Evolutionary conservation across 1,284 basidiomycete species (phyloP), one percentile per base, ranked within the genome.

Genomic region (Cutaneotrichosporon sp.): DNA sequence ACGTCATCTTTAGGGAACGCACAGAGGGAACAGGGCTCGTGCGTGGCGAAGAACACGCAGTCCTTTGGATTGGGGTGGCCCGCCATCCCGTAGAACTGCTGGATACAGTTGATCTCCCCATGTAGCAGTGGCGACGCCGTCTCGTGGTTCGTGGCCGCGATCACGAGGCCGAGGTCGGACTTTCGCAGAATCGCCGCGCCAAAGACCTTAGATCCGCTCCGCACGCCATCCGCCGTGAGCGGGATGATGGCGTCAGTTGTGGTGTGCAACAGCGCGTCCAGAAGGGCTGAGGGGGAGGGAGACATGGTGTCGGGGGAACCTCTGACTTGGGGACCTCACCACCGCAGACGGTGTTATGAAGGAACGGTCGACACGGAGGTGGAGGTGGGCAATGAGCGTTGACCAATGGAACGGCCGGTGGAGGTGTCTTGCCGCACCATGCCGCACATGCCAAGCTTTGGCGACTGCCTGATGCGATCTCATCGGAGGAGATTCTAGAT

Each of bases 11-110:
- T 13, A 36, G 5, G 11, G 34, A 1, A 71, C 72, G 55, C 58
- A 73, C 73, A 74, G 13, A 74, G 58, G 5, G 73, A 74, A 56
- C 73, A 74, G 21, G 73, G 73, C 60, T 74, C 73, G 40, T 74
- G 73, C 13, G 73, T 74, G 4, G 73, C 70, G 57, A 68, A 72
- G 63, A 74, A 74, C 40, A 74, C 50, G 55, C 73, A 74, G 36
- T 74, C 73, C 50, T 62, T 68, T 2, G 68, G 55, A 16, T 51
- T 34, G 4, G 73, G 73, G 42, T 70, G 62, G 26, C 32, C 32
- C 3, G 58, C 62, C 4, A 74, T 30, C 8, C 63, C 66, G 42
- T 69, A 74, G 52, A 72, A 74, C 34, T 71, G 66, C 56, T 72
- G 70, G 40, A 74, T 69, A 36, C 68, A 70, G 60, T 68, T 69